Evolutionary conservation across 352 stramenopile species (phyloP), one percentile per base, ranked within the genome.

Genomic region (Pythium scleroteichum): DNA sequence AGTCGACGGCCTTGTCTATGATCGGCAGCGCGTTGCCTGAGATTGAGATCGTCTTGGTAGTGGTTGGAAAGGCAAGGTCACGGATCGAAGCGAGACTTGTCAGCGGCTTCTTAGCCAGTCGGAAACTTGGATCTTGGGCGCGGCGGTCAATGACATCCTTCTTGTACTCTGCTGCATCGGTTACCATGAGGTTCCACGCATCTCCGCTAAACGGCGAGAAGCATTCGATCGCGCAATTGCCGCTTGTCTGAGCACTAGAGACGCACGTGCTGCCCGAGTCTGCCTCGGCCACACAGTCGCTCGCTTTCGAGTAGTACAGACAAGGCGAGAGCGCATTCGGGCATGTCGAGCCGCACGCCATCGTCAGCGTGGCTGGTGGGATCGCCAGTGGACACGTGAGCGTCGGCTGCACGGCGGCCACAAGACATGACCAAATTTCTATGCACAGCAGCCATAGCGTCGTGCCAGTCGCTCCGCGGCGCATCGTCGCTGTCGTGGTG

Each of bases 221-320:
- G 49, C 72, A 80, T 58, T 80, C 67, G 60, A 80, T 44, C 12
- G 72, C 72, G 26, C 72, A 80, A 26, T 29, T n/a, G 32, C 41
- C 54, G 9, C 38, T 29, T 0, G 40, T 8, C 20, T 33, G 32
- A 1, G 47, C 40, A 26, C 60, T 50, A n/a, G 45, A 39, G 5
- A 68, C 60, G 24, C 60, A 68, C 1, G 53, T 19, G 27, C 48
- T 68, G 10, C 46, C 44, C 23, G 39, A 60, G 38, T 39, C 41
- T 33, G 40, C 39, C 16, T 62, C 53, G 10, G 41, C 53, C 1
- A 50, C 46, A 47, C 61, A 63, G 32, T 63, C 61, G 19, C 6
- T 38, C 10, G 39, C 45, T 4, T 33, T 57, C 0, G 61, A 13
- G 54, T 56, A 58, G 53, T 63, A 69, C 24, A 69, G 40, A 63